Conservation (phyloP, 495 filamentous ascomycete genomes). For the Umbilicaria muhlenbergii region DNA sequence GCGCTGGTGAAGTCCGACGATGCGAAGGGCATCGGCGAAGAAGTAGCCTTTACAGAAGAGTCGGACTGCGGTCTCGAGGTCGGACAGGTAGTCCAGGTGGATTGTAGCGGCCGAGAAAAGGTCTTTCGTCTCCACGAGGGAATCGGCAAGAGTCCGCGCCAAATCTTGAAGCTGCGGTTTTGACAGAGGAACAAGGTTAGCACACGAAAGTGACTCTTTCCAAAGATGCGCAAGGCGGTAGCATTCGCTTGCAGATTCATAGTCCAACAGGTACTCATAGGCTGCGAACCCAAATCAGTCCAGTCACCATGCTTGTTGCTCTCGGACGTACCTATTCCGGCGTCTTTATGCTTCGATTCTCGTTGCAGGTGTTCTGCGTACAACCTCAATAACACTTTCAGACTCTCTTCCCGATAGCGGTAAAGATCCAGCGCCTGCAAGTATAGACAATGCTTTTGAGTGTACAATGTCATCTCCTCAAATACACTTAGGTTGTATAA, state of each 20-base stretch:
- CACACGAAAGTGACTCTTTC: conserved; percentile 74
- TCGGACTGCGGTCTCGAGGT: conserved; percentile 47
- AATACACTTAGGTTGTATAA: conserved; percentile 52
- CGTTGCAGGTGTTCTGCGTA: conserved; percentile 67
- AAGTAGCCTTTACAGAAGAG: conserved; percentile 69
- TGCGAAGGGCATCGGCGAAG: conserved; percentile 69
- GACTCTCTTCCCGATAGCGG: conserved; percentile 52
- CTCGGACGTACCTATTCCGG: conserved; percentile 43
- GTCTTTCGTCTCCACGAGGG: conserved; percentile 65
- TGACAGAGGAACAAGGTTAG: conserved; percentile 47
- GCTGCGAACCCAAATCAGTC: conserved; percentile 24
- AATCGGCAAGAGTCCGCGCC: conserved; percentile 49
- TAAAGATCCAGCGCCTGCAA: conserved; percentile 63
- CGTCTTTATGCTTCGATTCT: conserved; percentile 63
- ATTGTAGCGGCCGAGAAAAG: conserved; percentile 65
- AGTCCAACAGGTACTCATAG: conserved; percentile 71
- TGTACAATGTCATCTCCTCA: conserved; percentile 61
- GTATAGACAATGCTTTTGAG: conserved; percentile 66
- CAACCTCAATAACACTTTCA: conserved; percentile 48
- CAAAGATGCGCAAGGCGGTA: conserved; percentile 75
- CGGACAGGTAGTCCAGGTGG: conserved; percentile 61
- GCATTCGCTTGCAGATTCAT: conserved; percentile 53
- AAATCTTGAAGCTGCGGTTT: conserved; percentile 42
- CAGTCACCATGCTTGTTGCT: not conserved
- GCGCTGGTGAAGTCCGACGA: conserved; percentile 37